Evolutionary conservation across 2,329 filamentous ascomycete genomes (phyloP), one percentile per base, ranked within the genome.

Genomic region (Karstenula rhodostoma): DNA sequence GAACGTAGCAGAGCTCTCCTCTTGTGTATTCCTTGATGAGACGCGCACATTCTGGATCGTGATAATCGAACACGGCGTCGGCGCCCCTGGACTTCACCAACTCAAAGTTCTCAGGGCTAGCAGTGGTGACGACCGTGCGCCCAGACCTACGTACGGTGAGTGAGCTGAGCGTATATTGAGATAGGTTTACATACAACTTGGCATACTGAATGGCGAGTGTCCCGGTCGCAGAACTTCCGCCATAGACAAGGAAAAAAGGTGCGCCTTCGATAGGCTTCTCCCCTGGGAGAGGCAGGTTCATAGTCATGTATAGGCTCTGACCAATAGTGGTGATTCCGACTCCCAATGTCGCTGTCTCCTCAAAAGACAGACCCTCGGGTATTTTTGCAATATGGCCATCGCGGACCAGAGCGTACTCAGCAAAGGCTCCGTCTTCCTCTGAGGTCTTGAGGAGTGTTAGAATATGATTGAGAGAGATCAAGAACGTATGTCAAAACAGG

Each of bases 371-470:
- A 37, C 70, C 67, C 22, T 82, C 78, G 6, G 84, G 83, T 10
- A 85, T 77, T 43, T 77, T 78, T 50, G 81, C 74, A 58, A 78
- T 72, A 0, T 83, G 43, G 57, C 82, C 80, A 2, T 77, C 83
- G 64, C 84, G 84, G 9, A 73, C 81, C 6, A 82, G 73, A 32
- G 80, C 77, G 62, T 84, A 84, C 62, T 86, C 80, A 5, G 79
- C 82, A 69, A 86, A 86, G 7, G 78, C 74, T 7, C 85, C 85
- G 61, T 82, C 78, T 35, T 83, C 80, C 15, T 27, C 22, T 42
- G 4, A 69, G 74, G 48, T 54, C 19, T 22, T 33, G 19, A 2
- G 8, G 27, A 19, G 35, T 40, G 54, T 56, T 6, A 49, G 29
- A 19, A 48, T 12, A 40, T 4, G 13, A 37, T 22, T n/a, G 9